A percentile compares a stretch with the other conserved stretches of the same genome.
These are phyloP conservation scores for Neofusicoccum ribis DNA, from an alignment of 2,329 filamentous ascomycete species.

Conservation along the genomic window DNA sequence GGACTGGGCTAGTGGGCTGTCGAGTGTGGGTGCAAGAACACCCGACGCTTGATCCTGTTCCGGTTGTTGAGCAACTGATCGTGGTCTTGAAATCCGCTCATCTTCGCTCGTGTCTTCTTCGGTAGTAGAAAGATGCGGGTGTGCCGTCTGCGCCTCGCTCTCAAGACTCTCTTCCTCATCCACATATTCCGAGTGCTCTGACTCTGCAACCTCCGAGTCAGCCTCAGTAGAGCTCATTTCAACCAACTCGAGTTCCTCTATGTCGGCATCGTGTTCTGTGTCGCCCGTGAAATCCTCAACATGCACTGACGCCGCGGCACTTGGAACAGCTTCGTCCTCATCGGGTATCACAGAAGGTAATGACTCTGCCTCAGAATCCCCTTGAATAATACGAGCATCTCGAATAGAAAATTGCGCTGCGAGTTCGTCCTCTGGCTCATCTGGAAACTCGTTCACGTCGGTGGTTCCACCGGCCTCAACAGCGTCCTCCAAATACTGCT, in stretches of 20 bases:
- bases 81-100: neutral
- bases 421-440: conserved; percentile 3
- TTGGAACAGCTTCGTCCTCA: neutral
- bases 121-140: neutral
- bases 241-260: neutral
- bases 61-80: neutral
- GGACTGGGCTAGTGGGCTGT: too few species aligned
- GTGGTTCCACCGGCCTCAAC: conserved; percentile 27
- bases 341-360: neutral
- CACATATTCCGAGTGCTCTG: neutral
- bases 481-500: conserved; percentile 1
- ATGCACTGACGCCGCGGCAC: neutral
- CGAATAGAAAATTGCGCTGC: neutral
- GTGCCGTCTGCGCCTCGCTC: neutral
- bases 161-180: neutral
- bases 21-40: too few species aligned
- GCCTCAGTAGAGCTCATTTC: conserved; percentile 5
- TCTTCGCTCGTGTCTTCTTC: neutral
- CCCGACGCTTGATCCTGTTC: too few species aligned
- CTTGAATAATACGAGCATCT: neutral
- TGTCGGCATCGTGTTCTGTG: conserved; percentile 1
- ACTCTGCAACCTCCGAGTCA: conserved; percentile 1
- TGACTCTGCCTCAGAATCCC: neutral
- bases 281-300: neutral
- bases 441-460: conserved; percentile 23